These are phyloP conservation scores for Phytopythium vexans DNA, from an alignment of 352 stramenopile species.

Conservation along the genomic window DNA sequence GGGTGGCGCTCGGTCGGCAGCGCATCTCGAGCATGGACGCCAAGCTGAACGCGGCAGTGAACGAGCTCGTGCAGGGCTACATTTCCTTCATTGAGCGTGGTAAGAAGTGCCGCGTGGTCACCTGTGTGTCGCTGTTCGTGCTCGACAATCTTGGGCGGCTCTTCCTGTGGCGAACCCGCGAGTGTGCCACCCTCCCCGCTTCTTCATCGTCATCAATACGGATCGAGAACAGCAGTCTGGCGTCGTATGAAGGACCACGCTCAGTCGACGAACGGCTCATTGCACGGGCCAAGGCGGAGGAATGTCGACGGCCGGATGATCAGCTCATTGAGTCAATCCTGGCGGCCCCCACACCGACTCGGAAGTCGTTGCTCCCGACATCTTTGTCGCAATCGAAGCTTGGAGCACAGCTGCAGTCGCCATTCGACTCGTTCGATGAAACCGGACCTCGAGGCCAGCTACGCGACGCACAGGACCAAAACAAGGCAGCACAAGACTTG, in stretches of 20 bases:
- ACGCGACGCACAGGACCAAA: slow-evolving; percentile 34
- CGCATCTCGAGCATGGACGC: slow-evolving; percentile 69
- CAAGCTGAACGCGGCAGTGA: slow-evolving; percentile 48
- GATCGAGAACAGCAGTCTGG: slow-evolving; percentile 1
- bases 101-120: slow-evolving; percentile 63
- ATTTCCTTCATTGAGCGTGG: slow-evolving; percentile 57
- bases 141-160: slow-evolving; percentile 48
- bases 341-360: slow-evolving; percentile 37
- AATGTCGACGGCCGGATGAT: slow-evolving; percentile 47
- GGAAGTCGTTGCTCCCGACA: slow-evolving; percentile 24
- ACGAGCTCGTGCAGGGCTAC: slow-evolving; percentile 36
- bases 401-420: neutral
- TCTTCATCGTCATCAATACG: neutral
- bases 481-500: slow-evolving; percentile 56
- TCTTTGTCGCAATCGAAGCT: slow-evolving; percentile 22
- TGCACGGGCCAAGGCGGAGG: slow-evolving; percentile 50
- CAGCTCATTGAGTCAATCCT: slow-evolving; percentile 71
- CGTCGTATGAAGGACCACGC: slow-evolving; percentile 48
- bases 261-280: slow-evolving; percentile 63
- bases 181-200: slow-evolving; percentile 48
- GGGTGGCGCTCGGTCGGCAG: slow-evolving; percentile 57
- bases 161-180: slow-evolving; percentile 52
- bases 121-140: slow-evolving; percentile 54
- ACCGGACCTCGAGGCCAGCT: slow-evolving; percentile 15
- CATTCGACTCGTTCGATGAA: slow-evolving; percentile 39